These are phyloP conservation scores for Cadophora malorum DNA, from an alignment of 2,329 filamentous ascomycete genomes.

Conservation along the genomic window DNA sequence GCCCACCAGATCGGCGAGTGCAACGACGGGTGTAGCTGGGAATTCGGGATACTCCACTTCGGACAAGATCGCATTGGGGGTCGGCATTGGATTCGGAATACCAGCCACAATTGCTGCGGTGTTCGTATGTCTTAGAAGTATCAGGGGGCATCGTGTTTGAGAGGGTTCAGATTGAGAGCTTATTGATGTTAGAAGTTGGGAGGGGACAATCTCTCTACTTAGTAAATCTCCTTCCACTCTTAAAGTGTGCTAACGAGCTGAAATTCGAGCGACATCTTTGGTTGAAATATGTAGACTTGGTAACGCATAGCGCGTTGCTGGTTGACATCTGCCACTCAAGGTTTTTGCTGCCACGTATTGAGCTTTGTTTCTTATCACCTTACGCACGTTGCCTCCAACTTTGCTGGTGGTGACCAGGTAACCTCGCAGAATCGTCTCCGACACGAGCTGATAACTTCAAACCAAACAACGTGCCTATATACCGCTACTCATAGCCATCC, in stretches of 20 bases:
- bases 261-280: no score
- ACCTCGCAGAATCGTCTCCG: neutral
- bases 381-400: no score
- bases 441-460: neutral
- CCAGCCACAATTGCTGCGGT: neutral
- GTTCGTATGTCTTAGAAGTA: neutral
- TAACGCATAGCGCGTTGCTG: no score
- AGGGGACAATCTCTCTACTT: no score
- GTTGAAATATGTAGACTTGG: no score
- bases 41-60: neutral
- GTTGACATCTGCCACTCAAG: no score
- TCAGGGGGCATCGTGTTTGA: neutral
- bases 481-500: slow-evolving; percentile 8
- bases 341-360: no score
- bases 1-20: neutral
- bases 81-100: neutral
- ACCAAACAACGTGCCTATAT: neutral
- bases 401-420: no score
- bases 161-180: neutral
- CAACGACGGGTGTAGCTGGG: neutral
- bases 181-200: no score
- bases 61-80: neutral
- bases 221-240: no score
- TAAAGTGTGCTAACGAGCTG: no score
- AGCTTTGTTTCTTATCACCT: no score